phyloP scores from a whole-genome alignment of 1,284 basidiomycete genomes.

The Termitomyces sp. region DNA sequence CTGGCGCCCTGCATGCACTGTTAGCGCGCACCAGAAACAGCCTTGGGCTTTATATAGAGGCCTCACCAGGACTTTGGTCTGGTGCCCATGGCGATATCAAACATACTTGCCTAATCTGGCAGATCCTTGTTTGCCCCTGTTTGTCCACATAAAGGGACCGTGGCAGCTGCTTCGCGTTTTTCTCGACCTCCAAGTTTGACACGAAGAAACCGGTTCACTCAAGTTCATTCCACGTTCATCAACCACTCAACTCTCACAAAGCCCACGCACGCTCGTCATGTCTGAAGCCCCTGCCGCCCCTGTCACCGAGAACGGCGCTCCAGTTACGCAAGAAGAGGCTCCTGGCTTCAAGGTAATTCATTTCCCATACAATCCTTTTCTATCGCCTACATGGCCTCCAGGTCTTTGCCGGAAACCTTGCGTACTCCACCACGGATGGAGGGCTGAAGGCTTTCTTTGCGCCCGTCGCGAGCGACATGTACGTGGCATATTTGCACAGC shows the following conservation, averaged over 20 bases:
- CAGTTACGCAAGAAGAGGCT: slow-evolving; percentile 69
- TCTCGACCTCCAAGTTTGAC: slow-evolving; percentile 73
- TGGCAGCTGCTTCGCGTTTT: slow-evolving; percentile 31
- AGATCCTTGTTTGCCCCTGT: slow-evolving; percentile 26
- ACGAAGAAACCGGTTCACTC: slow-evolving; percentile 76
- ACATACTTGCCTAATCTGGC: slow-evolving; percentile 21
- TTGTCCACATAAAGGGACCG: slow-evolving; percentile 25
- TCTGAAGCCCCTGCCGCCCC: slow-evolving; percentile 81
- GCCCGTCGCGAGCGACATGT: slow-evolving; percentile 79
- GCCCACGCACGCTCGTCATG: slow-evolving; percentile 58
- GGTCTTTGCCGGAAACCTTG: slow-evolving; percentile 87
- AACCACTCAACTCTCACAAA: slow-evolving; percentile 44
- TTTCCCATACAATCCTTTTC: slow-evolving; percentile 14
- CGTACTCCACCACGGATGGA: slow-evolving; percentile 84
- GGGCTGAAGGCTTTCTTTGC: slow-evolving; percentile 86
- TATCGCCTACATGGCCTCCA: slow-evolving; percentile 24
- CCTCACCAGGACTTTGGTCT: background rate
- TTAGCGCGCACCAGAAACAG: background rate
- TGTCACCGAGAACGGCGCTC: slow-evolving; percentile 75
- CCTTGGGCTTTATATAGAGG: background rate
- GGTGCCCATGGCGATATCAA: slow-evolving; percentile 27
- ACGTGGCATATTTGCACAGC: slow-evolving; percentile 44
- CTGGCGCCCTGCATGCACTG: no score
- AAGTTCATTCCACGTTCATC: slow-evolving; percentile 51
- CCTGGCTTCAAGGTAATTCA: slow-evolving; percentile 67